These are phyloP conservation scores for Globisporangium abappressorium DNA, from an alignment of 352 stramenopile species.

Conservation along the genomic window DNA sequence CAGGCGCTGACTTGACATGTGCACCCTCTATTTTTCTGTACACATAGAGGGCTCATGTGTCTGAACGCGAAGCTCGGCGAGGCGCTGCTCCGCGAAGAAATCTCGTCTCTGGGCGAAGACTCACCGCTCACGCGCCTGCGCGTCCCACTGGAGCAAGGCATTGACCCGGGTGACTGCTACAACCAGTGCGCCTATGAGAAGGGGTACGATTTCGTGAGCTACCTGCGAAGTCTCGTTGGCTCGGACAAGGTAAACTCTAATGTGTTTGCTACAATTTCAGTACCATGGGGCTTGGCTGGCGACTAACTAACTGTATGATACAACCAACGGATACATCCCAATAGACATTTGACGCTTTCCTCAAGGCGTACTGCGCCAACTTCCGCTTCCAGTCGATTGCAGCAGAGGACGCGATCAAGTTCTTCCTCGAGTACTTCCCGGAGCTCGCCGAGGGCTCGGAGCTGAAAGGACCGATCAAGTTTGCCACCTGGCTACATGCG, in stretches of 20 bases:
- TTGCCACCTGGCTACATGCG: conserved; percentile 64
- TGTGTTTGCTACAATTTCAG: neutral
- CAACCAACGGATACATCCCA: neutral
- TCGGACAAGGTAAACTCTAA: conserved; percentile 44
- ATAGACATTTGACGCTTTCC: conserved; percentile 67
- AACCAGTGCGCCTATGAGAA: conserved; percentile 84
- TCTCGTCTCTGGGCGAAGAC: conserved; percentile 62
- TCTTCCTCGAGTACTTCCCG: conserved; percentile 68
- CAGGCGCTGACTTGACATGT: neutral
- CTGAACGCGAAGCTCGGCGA: conserved; percentile 73
- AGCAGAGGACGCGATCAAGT: conserved; percentile 66
- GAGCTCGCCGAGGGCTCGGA: conserved; percentile 47
- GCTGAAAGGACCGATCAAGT: conserved; percentile 59
- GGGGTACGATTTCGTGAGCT: conserved; percentile 76
- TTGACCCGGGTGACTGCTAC: conserved; percentile 79
- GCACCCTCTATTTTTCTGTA: neutral
- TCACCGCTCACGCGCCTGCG: conserved; percentile 66
- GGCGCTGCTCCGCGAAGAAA: conserved; percentile 61
- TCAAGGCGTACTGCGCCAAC: conserved; percentile 57
- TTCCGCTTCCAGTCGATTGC: conserved; percentile 78
- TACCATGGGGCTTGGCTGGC: neutral
- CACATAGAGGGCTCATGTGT: conserved; percentile 51
- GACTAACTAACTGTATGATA: neutral
- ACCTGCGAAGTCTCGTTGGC: conserved; percentile 59
- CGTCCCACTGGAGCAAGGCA: conserved; percentile 69